phyloP scores from a whole-genome alignment of 257 asterid species.

The Osmanthus fragrans region DNA sequence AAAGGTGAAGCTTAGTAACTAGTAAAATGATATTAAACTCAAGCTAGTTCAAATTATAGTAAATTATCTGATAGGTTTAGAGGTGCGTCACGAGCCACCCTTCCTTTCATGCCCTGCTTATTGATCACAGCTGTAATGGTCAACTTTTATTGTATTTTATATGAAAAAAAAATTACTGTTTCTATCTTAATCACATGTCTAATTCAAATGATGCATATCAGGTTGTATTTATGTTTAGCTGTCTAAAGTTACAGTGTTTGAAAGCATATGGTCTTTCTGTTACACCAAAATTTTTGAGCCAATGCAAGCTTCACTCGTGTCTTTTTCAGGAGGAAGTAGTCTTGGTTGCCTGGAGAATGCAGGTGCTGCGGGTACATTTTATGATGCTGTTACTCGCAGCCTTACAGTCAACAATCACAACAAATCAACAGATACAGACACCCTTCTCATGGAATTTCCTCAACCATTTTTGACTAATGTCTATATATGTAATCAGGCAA shows the following conservation, averaged over 20 bases:
- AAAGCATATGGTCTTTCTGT: constrained; percentile 18
- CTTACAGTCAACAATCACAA: constrained; percentile 86
- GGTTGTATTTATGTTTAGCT: constrained; percentile 2
- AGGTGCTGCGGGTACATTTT: constrained; percentile 98
- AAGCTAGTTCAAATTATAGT: not conserved
- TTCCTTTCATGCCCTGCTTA: not conserved
- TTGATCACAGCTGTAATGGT: not conserved
- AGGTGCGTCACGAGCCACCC: not conserved
- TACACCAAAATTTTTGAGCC: constrained; percentile 19
- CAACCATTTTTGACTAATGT: constrained; percentile 91
- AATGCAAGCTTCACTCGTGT: constrained; percentile 27
- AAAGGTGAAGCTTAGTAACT: not conserved
- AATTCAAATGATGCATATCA: constrained; percentile 3
- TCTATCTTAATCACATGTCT: constrained; percentile 7
- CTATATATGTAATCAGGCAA: constrained; percentile 74
- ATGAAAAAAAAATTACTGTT: not conserved
- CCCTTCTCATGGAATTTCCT: constrained; percentile 91
- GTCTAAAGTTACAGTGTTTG: not conserved
- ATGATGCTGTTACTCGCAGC: constrained; percentile 90
- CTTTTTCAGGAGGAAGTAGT: constrained; percentile 86
- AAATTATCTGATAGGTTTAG: not conserved
- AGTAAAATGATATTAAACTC: constrained; percentile 2
- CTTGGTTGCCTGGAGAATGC: constrained; percentile 91
- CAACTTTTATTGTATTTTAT: not conserved
- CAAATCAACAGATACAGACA: constrained; percentile 81